Conservation (phyloP, 169 alveolate genomes). For the Plasmodium chabaudi region DNA sequence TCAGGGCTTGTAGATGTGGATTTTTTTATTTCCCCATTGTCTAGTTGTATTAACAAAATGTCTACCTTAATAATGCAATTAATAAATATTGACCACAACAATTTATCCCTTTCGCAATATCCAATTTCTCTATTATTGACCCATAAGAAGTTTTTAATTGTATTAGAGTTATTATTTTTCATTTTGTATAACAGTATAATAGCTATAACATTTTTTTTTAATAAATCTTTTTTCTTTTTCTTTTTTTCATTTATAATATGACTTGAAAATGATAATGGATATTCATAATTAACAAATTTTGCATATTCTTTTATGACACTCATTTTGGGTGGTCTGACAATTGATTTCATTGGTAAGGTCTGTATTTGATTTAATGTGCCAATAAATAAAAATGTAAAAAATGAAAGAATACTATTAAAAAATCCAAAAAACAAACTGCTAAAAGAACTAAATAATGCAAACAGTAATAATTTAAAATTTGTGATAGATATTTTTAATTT, state of each 20-base stretch:
- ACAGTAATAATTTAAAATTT: conserved; percentile 23
- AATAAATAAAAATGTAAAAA: conserved; percentile 79
- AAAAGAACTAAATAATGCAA: conserved; percentile 71
- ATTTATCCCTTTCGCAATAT: conserved; percentile 66
- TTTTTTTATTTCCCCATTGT: conserved; percentile 20
- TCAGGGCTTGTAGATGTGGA: background rate
- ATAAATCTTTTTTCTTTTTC: conserved; percentile 74
- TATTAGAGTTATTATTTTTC: conserved; percentile 35
- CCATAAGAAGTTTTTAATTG: conserved; percentile 68
- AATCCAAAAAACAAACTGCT: conserved; percentile 80
- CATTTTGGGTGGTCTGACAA: conserved; percentile 82
- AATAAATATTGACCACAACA: conserved; percentile 56
- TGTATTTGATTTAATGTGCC: conserved; percentile 86
- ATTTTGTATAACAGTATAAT: conserved; percentile 70
- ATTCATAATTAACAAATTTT: conserved; percentile 83
- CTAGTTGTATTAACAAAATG: conserved; percentile 48
- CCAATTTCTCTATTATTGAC: conserved; percentile 72
- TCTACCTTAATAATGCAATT: conserved; percentile 60
- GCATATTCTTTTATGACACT: conserved; percentile 76
- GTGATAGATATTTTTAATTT: conserved; percentile 51
- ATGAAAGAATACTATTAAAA: conserved; percentile 78
- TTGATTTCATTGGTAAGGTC: conserved; percentile 83
- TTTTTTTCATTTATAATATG: conserved; percentile 75
- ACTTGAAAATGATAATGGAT: conserved; percentile 84
- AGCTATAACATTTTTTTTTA: conserved; percentile 82